These are phyloP conservation scores for Daldinia concentrica DNA, from an alignment of 495 filamentous ascomycete genomes.

Conservation along the genomic window DNA sequence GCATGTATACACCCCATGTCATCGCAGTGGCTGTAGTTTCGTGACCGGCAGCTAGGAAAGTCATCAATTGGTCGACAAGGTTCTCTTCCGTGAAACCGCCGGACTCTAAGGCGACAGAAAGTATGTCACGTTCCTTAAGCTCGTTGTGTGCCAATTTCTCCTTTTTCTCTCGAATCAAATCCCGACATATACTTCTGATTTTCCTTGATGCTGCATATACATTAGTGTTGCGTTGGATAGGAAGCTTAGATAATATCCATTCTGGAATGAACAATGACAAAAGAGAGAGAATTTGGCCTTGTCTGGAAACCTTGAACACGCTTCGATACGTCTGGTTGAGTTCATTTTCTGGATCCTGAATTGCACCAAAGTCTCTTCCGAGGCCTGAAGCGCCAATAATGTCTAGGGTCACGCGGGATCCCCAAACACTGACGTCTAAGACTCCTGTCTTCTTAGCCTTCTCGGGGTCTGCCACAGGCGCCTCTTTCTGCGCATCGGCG, in stretches of 20 bases:
- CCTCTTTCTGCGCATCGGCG: conserved; percentile 48
- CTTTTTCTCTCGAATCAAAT: conserved; percentile 75
- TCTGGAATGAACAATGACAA: conserved; percentile 58
- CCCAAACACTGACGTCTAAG: conserved; percentile 76
- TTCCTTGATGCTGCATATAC: conserved; percentile 61
- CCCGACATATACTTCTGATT: conserved; percentile 70
- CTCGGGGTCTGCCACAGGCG: conserved; percentile 50
- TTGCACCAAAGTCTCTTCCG: conserved; percentile 79
- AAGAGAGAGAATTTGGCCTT: conserved; percentile 56
- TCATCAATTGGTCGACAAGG: conserved; percentile 92
- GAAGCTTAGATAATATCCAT: conserved; percentile 63
- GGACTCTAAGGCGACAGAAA: conserved; percentile 81
- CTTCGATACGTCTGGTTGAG: conserved; percentile 73
- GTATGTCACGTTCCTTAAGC: conserved; percentile 72
- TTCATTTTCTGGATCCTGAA: conserved; percentile 69
- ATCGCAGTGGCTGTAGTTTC: conserved; percentile 71
- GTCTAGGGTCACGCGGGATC: conserved; percentile 79
- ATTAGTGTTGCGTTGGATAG: conserved; percentile 72
- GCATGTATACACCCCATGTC: conserved; percentile 65
- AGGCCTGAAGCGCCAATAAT: conserved; percentile 87
- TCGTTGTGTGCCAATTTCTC: conserved; percentile 65
- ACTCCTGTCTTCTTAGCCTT: conserved; percentile 57
- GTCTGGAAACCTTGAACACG: conserved; percentile 60
- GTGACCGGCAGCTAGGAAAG: conserved; percentile 91
- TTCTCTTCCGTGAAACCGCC: conserved; percentile 81